phyloP scores from a whole-genome alignment of 1,284 basidiomycete genomes.

The Pulchroboletus neoregius region DNA sequence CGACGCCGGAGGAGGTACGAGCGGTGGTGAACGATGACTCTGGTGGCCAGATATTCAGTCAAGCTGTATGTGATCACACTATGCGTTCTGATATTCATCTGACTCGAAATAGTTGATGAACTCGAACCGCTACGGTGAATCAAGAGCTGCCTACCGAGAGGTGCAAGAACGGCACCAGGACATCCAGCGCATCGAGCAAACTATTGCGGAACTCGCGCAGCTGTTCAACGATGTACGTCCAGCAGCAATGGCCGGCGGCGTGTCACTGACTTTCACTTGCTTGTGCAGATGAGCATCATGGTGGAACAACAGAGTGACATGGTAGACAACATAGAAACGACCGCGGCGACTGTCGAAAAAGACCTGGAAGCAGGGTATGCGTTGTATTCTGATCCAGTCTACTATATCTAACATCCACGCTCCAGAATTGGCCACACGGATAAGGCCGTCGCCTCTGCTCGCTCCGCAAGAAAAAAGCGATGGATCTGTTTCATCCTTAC shows the following conservation, averaged over 20 bases:
- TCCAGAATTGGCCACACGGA: conserved; percentile 73
- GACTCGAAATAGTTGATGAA: conserved; percentile 64
- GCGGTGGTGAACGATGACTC: conserved; percentile 85
- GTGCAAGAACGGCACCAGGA: conserved; percentile 97
- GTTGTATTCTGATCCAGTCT: background rate
- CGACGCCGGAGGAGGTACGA: conserved; percentile 85
- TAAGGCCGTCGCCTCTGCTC: conserved; percentile 85
- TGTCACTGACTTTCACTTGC: conserved; percentile 1
- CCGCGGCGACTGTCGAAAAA: conserved; percentile 68
- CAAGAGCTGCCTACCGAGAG: conserved; percentile 88
- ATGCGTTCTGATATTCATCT: background rate
- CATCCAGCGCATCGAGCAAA: conserved; percentile 91
- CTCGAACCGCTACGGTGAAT: conserved; percentile 88
- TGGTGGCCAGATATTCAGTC: conserved; percentile 88
- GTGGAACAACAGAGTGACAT: conserved; percentile 92
- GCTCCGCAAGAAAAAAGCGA: conserved; percentile 86
- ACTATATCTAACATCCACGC: conserved; percentile 10
- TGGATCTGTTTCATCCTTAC: conserved; percentile 86
- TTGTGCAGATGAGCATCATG: conserved; percentile 74
- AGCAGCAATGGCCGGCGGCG: background rate
- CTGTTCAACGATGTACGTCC: conserved; percentile 85
- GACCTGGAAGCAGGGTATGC: conserved; percentile 78
- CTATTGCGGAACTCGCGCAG: conserved; percentile 89
- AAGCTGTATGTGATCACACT: conserved; percentile 63
- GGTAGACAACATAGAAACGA: conserved; percentile 75